phyloP scores from a whole-genome alignment of 352 stramenopile genomes.

The Phytophthora boehmeriae region DNA sequence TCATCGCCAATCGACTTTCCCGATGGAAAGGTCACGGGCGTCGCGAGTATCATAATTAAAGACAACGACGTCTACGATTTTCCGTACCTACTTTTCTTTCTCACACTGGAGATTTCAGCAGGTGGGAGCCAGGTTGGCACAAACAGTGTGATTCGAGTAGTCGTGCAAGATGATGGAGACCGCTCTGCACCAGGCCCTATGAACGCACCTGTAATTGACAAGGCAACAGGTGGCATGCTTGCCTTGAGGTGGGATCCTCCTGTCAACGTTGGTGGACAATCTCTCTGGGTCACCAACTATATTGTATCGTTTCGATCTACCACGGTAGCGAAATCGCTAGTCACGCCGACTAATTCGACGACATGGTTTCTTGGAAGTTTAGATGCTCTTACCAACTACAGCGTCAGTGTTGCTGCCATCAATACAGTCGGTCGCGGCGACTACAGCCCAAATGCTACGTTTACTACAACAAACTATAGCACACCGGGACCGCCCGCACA shows the following conservation, averaged over 20 bases:
- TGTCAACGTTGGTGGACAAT: conserved; percentile 46
- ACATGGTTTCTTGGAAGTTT: conserved; percentile 35
- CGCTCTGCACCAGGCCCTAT: conserved; percentile 44
- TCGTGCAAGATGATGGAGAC: conserved; percentile 58
- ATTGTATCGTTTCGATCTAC: conserved; percentile 25
- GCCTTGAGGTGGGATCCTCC: conserved; percentile 44
- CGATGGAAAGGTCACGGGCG: conserved; percentile 32
- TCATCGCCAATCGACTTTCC: conserved; percentile 39
- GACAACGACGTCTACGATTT: conserved; percentile 57
- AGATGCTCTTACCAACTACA: conserved; percentile 31
- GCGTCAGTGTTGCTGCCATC: conserved; percentile 41
- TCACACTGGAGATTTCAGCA: conserved; percentile 31
- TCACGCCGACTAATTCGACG: conserved; percentile 47
- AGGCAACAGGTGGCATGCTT: conserved; percentile 56
- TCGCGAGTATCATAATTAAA: conserved; percentile 37
- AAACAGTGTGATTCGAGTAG: conserved; percentile 34
- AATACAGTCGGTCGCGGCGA: conserved; percentile 43
- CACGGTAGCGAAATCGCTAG: conserved; percentile 10
- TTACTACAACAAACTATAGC: conserved; percentile 48
- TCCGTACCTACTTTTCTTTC: conserved; percentile 50
- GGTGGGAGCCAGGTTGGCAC: conserved; percentile 39
- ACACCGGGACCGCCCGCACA: conserved; percentile 29
- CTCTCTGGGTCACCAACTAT: conserved; percentile 50
- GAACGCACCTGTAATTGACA: conserved; percentile 8
- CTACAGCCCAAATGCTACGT: conserved; percentile 14